phyloP scores from a whole-genome alignment of 108 stramenopile species.

The Nannochloropsis salina region DNA sequence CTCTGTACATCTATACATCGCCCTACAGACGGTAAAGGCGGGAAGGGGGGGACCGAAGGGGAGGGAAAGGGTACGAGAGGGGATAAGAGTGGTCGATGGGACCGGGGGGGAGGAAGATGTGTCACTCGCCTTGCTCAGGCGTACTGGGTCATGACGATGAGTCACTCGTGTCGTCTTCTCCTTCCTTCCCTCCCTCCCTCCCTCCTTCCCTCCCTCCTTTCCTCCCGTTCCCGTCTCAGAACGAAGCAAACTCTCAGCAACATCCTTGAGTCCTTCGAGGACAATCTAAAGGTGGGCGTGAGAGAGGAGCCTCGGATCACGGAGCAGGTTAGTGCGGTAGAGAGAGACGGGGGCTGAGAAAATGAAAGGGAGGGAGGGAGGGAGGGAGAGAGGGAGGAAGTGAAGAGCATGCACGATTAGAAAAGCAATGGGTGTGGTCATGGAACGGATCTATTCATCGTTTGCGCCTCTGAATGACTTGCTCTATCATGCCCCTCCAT shows the following conservation, averaged over 20 bases:
- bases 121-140: no score
- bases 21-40: conserved; percentile 53
- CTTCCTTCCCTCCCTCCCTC: conserved; percentile 4
- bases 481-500: no score
- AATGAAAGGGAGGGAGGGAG: not conserved
- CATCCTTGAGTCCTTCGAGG: conserved; percentile 51
- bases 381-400: not conserved
- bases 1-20: conserved; percentile 51
- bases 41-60: conserved; percentile 12
- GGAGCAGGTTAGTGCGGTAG: no score
- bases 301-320: conserved; percentile 54
- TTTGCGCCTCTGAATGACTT: no score
- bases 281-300: conserved; percentile 49
- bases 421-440: not conserved
- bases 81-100: not conserved
- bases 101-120: no score
- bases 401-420: not conserved
- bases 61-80: not conserved
- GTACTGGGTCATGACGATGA: no score
- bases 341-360: no score
- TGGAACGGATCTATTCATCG: no score
- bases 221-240: no score
- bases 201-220: not conserved
- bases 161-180: no score
- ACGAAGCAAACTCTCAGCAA: conserved; percentile 43